Base-by-base conservation (phyloP, 371 early-diverging fungal genomes). In the Umbelopsis sp. region DNA sequence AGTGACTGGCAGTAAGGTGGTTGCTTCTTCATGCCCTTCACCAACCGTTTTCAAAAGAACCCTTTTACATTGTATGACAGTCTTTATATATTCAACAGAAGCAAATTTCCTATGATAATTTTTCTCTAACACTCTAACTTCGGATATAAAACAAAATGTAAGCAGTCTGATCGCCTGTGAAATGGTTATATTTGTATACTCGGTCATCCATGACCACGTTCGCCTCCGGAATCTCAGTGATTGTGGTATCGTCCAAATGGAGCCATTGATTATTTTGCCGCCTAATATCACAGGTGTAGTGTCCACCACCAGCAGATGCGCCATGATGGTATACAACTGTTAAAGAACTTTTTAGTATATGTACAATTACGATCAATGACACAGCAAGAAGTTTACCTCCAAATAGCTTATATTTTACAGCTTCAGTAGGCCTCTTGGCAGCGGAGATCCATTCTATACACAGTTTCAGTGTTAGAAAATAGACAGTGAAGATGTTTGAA, bases 281-380 rank as follows among this genome's bases (percentile, higher is more conserved):
- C 66, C 76, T 74, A 25, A 99, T 88, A 79, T 95, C 95, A 81
- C 96, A 96, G 4, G 98, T 99, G 79, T 99, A 99, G 75, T 99
- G 99, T 7, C 99, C 99, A 45, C 96, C 98, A 12, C 87, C 89
- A 32, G 97, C 94, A 32, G 85, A 84, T 65, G 82, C 76, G 16
- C 99, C 98, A 76, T 97, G 99, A 79, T 99, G 99, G 78, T 98
- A 95, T 9, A 99, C 94, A 51, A 96, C 97, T 77, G 80, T 72
- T 24, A 71, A 51, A n/a, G 76, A 22, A 73, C 14, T 22, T 63
- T 35, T 37, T 2, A 50, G 48, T 35, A 48, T 32, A 29, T 2
- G 16, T 37, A 69, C 77, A 84, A 53, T 45, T 69, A 20, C 44
- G 1, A 12, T 41, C 41, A 0, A 12, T 41, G 10, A 48, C 29